Evolutionary conservation across 2,329 filamentous ascomycete species (phyloP).

Genomic region (Penicillium sclerotigenum): DNA sequence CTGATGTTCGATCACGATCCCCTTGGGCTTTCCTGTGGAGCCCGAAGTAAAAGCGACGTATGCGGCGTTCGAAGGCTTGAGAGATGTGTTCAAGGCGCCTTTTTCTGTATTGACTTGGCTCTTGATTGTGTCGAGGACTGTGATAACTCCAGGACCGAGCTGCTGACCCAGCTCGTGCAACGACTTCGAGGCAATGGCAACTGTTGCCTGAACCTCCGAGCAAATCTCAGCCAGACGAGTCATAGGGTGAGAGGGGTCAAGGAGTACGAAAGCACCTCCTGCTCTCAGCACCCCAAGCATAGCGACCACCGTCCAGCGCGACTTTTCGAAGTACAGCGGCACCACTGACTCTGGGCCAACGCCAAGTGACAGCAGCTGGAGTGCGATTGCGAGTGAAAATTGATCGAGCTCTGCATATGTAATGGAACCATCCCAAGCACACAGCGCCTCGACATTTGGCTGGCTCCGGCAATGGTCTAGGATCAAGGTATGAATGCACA

Average conservation of each 20-base stretch:
- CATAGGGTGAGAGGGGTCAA: conserved; percentile 4
- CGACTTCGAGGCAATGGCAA: neutral
- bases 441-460: conserved; percentile 12
- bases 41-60: conserved; percentile 47
- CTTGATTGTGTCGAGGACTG: neutral
- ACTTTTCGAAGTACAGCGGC: conserved; percentile 11
- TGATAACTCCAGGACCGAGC: neutral
- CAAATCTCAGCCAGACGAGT: neutral
- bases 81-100: neutral
- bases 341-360: conserved; percentile 8
- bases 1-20: conserved; percentile 38
- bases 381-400: neutral
- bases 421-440: conserved; percentile 17
- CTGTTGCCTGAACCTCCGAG: neutral
- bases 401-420: conserved; percentile 9
- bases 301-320: conserved; percentile 7
- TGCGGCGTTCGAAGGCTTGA: conserved; percentile 15
- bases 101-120: neutral
- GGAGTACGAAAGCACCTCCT: conserved; percentile 11
- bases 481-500: conserved; percentile 5
- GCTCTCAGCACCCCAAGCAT: conserved; percentile 11
- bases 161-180: neutral
- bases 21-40: conserved; percentile 45
- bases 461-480: neutral
- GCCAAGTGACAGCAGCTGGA: neutral